Evolutionary conservation across 257 asterid species (phyloP), one percentile per base, ranked within the genome.

Genomic region (Phtheirospermum japonicum): DNA sequence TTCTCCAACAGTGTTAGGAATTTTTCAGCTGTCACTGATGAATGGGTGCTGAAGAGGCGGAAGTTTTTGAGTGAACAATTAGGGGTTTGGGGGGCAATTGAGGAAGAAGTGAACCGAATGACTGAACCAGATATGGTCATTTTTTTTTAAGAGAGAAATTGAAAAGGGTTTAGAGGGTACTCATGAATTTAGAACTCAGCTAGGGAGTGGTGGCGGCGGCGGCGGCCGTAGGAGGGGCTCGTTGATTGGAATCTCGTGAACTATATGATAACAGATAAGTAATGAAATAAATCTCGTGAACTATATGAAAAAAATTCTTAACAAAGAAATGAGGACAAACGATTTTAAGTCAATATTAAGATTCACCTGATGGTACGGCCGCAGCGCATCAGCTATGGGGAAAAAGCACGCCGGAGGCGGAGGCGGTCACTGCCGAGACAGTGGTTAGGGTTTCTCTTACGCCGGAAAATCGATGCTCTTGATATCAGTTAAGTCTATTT

Each of bases 1-100:
- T 76, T 69, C 72, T 68, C 78, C 76, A 88, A 67, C 71, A 69
- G 88, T 70, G 65, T 61, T 66, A 80, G 60, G 51, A 82, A 74
- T 20, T 71, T 75, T 74, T 81, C 82, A 10, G 85, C 82, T n/a
- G 86, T 69, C 9, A 62, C 49, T 5, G 85, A 77, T 63, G 86
- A 73, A 57, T 46, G 65, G 7, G 84, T 70, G 59, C 80, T 46
- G 79, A 72, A 69, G 61, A 58, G 60, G 23, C 66, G 28, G 66
- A 57, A 6, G 18, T 30, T 75, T 18, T 40, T 20, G 23, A 74
- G 64, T 4, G 69, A 57, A 20, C 58, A 63, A 37, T 23, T 10
- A 23, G 74, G 72, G 56, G 32, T 46, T 68, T 69, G 69, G 43
- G 63, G 26, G 39, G 80, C 33, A 46, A 72, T 43, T 11, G 61